A percentile compares a stretch with the other conserved stretches of the same genome.
These are phyloP conservation scores for Forsythia viridissima DNA, from an alignment of 257 asterid genomes.

Conservation along the genomic window DNA sequence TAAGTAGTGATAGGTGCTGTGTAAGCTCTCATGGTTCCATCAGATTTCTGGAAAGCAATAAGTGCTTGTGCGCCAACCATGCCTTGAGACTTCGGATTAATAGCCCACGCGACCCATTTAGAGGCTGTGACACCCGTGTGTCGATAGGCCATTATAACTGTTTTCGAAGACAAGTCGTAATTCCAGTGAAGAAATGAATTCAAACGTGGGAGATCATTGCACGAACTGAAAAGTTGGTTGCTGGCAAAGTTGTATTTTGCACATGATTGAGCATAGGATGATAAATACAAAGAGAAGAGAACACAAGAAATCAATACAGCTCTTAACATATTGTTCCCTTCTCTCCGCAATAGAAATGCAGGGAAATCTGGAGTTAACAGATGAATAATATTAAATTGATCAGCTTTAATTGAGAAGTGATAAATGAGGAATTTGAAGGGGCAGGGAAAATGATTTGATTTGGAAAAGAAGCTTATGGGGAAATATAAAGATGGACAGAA, in stretches of 20 bases:
- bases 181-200: conserved; percentile 88
- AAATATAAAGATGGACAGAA: conserved; percentile 5
- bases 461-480: conserved; percentile 14
- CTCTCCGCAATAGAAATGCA: background rate
- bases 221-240: conserved; percentile 56
- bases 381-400: background rate
- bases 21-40: conserved; percentile 63
- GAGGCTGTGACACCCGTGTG: conserved; percentile 44
- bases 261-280: conserved; percentile 65
- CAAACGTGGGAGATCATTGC: conserved; percentile 66
- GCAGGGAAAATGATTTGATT: conserved; percentile 8
- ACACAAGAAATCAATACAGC: conserved; percentile 24
- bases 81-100: conserved; percentile 66
- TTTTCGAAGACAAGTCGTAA: conserved; percentile 47
- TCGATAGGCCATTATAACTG: conserved; percentile 62
- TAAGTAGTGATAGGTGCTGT: conserved; percentile 59
- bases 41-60: conserved; percentile 73
- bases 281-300: conserved; percentile 31
- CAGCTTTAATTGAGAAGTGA: conserved; percentile 17
- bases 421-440: conserved; percentile 5
- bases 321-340: conserved; percentile 16
- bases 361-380: background rate
- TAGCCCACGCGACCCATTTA: conserved; percentile 85
- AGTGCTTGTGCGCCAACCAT: conserved; percentile 82
- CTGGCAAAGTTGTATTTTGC: conserved; percentile 52